Evolutionary conservation across 148 eudicot genomes (phyloP), one percentile per base, ranked within the genome.

Genomic region (Heliamphora exappendiculata): DNA sequence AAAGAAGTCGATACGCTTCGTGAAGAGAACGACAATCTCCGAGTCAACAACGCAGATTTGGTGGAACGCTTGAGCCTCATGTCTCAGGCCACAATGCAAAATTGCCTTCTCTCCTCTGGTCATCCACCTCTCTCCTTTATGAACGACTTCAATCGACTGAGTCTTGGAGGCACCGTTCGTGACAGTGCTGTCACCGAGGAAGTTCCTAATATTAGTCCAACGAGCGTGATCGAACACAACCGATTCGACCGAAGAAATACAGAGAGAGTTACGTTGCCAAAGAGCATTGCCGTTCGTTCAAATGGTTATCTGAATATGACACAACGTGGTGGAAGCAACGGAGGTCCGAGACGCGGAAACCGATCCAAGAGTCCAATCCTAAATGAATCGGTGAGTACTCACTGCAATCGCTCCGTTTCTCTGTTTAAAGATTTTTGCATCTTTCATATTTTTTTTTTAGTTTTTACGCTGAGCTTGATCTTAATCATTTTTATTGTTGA

Each of bases 231-330:
- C 39, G 82, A 78, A 33, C 67, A 67, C 11, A 65, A 76, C 53
- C 49, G 73, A 5, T 65, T 55, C 41, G 76, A 70, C 34, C 79
- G 55, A 60, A 74, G 76, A 51, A 80, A 53, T 28, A 60, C 24
- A 11, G 82, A 82, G 44, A 55, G 83, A 79, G 55, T 67, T 20
- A 39, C 75, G 19, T 51, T 85, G 74, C 91, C 91, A 1, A 90
- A 84, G 82, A 87, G 91, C 78, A 88, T 88, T 36, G 88, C 94
- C 0, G 88, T 90, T 53, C 86, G 89, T 19, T 88, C 94, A 39
- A 84, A 81, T 34, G 86, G 86, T 16, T 88, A 77, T 39, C 70
- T 80, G 79, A 87, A 89, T 79, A 80, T 80, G 51, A 76, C 70
- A 42, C 71, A 77, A 28, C 82, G 78, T 14, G 62, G 75, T 51